Base-by-base conservation (phyloP, 2,329 filamentous ascomycete species). In the Sporothrix protearum region DNA sequence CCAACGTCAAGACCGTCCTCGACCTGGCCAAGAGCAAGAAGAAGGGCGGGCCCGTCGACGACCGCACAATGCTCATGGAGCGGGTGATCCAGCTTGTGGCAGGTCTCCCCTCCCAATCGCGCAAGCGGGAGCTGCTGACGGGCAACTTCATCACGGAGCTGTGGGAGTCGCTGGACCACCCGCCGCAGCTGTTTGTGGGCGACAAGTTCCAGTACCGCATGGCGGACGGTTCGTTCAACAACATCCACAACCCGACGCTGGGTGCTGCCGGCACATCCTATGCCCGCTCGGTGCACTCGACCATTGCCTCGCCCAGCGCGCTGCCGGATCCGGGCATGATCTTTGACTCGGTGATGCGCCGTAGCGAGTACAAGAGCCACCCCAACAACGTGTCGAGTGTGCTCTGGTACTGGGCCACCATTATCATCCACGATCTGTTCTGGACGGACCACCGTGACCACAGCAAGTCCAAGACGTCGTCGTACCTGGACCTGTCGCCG, bases 1-100 rank as follows among this genome's bases (percentile, higher is more conserved):
- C 76, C 73, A 73, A 59, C 51, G 42, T 73, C 14, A 71, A 86
- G 76, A 92, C 91, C 0, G 81, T 93, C 22, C 79, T 86, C 59
- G 83, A 86, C 5, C 80, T 93, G 49, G 81, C 92, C 71, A 85
- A 86, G 70, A 84, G 82, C 73, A 89, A 92, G 79, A 79, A 89
- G 42, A 89, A 87, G 75, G 89, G 91, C 0, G 85, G 85, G 71
- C 83, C 90, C 12, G 80, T 88, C 5, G 89, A 95, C 76, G 92
- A 95, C 81, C 92, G 91, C 81, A 91, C 89, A 1, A 91, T 92
- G 84, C 82, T 93, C 59, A 92, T 93, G 88, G 91, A 93, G 79
- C 84, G 87, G 8, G 85, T 91, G 5, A 92, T 93, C 73, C 87
- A 90, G 82, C 83, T 93, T 19, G 90, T 92, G 5, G 85, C 89